Percentiles rank a stretch among this genome's conserved stretches.
Evolutionary conservation across 2,329 filamentous ascomycete species (phyloP).

Genomic region (Ascomycota sp.): DNA sequence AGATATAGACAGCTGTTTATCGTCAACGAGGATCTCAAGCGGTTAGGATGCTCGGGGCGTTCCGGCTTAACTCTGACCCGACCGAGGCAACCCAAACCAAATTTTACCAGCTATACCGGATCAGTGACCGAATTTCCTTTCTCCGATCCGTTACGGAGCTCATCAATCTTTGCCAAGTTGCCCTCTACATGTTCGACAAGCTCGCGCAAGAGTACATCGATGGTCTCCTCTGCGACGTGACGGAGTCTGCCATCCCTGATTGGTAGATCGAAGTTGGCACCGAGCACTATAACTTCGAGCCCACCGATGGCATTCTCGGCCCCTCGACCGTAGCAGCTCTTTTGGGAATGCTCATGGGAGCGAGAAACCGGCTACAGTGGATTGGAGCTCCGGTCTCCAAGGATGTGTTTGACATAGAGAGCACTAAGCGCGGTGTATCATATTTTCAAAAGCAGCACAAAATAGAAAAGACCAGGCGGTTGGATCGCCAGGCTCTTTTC

Average conservation of each 20-base stretch:
- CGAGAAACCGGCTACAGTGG: slow-evolving; percentile 72
- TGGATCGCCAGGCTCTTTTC: slow-evolving; percentile 70
- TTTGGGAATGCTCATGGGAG: slow-evolving; percentile 73
- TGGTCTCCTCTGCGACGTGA: slow-evolving; percentile 80
- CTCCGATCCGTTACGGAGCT: slow-evolving; percentile 67
- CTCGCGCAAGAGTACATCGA: slow-evolving; percentile 79
- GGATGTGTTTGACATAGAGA: slow-evolving; percentile 73
- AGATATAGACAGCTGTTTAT: slow-evolving; percentile 71
- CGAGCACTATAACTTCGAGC: slow-evolving; percentile 83
- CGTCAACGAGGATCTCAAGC: slow-evolving; percentile 85
- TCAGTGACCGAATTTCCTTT: slow-evolving; percentile 62
- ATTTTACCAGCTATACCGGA: slow-evolving; percentile 78
- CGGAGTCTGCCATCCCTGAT: slow-evolving; percentile 71
- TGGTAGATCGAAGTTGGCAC: slow-evolving; percentile 94
- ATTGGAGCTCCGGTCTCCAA: slow-evolving; percentile 70
- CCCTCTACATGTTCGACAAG: slow-evolving; percentile 72
- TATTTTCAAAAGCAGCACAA: slow-evolving; percentile 84
- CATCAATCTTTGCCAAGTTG: slow-evolving; percentile 78
- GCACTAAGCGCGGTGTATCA: slow-evolving; percentile 63
- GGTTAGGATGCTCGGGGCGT: slow-evolving; percentile 76
- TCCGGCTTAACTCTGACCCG: slow-evolving; percentile 71
- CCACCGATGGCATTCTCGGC: slow-evolving; percentile 77
- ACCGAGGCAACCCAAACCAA: slow-evolving; percentile 71
- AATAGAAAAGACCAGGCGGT: slow-evolving; percentile 51
- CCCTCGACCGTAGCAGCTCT: slow-evolving; percentile 80